Percentiles rank a stretch among this genome's conserved stretches.
Evolutionary conservation across 78 protist genomes (phyloP).

Genomic region (Dictyostelium firmibasis): DNA sequence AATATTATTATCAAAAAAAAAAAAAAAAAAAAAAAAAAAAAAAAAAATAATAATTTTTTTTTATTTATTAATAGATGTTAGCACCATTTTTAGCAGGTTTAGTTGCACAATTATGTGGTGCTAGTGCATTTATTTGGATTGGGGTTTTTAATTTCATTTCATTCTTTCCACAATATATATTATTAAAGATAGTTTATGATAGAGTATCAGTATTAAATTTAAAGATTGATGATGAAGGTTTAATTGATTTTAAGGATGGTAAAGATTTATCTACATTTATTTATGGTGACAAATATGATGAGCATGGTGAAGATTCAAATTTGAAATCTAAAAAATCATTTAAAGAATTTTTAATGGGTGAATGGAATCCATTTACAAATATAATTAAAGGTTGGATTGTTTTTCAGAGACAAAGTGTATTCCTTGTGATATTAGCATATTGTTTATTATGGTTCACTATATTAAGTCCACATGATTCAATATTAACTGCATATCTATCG

Average conservation of each 20-base stretch:
- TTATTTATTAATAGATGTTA: background rate
- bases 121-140: background rate
- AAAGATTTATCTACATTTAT: background rate
- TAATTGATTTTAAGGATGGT: background rate
- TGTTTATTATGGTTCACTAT: conserved; percentile 36
- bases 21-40: no score
- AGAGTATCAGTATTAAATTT: background rate
- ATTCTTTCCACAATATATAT: conserved; percentile 42
- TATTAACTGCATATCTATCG: conserved; percentile 49
- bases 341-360: background rate
- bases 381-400: conserved; percentile 39
- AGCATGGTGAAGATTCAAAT: no score
- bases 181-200: conserved; percentile 6
- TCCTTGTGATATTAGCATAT: conserved; percentile 6
- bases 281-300: background rate
- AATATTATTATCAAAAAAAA: no score
- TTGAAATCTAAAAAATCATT: background rate
- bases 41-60: no score
- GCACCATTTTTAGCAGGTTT: conserved; percentile 71
- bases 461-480: conserved; percentile 58
- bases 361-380: conserved; percentile 58
- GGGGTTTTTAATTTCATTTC: conserved; percentile 36
- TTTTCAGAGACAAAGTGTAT: conserved; percentile 12
- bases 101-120: background rate
- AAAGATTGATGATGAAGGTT: background rate